Percentiles rank a stretch among this genome's conserved stretches.
Conservation (phyloP, 129 eudicot genomes). For the Tagetes patula region DNA sequence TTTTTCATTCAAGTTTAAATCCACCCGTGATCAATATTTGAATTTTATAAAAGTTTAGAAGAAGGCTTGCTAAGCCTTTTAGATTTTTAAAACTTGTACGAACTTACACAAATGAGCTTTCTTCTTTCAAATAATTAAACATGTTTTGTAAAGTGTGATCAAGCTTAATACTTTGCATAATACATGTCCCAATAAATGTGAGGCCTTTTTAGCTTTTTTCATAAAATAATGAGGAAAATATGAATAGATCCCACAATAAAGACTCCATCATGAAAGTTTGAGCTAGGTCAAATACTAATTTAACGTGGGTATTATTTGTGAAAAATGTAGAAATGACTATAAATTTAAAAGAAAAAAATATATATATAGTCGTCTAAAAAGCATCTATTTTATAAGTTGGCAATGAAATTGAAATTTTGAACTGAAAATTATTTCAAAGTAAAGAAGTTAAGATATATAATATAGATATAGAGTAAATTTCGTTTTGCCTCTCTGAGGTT, state of each 20-base stretch:
- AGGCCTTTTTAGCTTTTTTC: conserved; percentile 13
- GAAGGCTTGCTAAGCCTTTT: conserved; percentile 5
- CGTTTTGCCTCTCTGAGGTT: too few relatives aligned
- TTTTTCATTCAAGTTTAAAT: not conserved
- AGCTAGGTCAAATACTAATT: not conserved
- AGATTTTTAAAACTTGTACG: not conserved
- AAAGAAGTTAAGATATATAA: too few relatives aligned
- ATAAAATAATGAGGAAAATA: not conserved
- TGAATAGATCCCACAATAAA: conserved; percentile 9
- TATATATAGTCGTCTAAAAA: not conserved
- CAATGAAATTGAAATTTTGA: not conserved
- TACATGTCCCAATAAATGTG: conserved; percentile 21
- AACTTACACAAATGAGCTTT: conserved; percentile 1
- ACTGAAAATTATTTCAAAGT: not conserved
- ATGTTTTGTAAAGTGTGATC: conserved; percentile 29
- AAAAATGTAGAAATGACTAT: not conserved
- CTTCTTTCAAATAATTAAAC: conserved; percentile 19
- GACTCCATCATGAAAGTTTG: conserved; percentile 29
- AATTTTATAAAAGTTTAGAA: not conserved
- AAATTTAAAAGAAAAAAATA: not conserved
- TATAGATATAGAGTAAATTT: too few relatives aligned
- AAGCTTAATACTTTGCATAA: conserved; percentile 12
- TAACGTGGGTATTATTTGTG: not conserved
- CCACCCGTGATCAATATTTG: not conserved
- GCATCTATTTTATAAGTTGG: not conserved